These are phyloP conservation scores for Paraurostyla sp. DNA, from an alignment of 73 alveolate species.

Conservation along the genomic window DNA sequence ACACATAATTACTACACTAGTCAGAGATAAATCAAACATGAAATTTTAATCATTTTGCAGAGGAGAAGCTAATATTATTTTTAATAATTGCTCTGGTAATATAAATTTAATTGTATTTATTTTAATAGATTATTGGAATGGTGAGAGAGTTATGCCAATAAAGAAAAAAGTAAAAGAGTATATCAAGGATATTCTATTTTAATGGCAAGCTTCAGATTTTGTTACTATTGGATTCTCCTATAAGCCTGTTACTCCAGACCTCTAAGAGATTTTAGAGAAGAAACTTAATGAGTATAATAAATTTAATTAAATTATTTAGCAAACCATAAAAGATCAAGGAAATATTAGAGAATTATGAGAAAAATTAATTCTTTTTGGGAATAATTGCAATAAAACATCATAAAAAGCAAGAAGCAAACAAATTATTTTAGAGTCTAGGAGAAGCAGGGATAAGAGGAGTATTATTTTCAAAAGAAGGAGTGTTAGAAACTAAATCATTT, in stretches of 20 bases:
- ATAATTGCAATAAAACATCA: slow-evolving; percentile 66
- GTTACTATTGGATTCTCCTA: slow-evolving; percentile 57
- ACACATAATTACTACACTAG: slow-evolving; percentile 35
- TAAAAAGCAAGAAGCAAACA: slow-evolving; percentile 56
- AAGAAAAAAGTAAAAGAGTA: not conserved
- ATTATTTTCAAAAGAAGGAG: slow-evolving; percentile 69
- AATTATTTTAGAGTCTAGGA: slow-evolving; percentile 30
- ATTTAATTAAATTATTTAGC: too few species aligned
- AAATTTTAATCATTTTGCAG: slow-evolving; percentile 51
- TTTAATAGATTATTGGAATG: slow-evolving; percentile 69
- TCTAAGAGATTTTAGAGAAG: not conserved
- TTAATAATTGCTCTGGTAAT: slow-evolving; percentile 49
- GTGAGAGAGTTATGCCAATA: slow-evolving; percentile 36
- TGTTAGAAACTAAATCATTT: slow-evolving; percentile 56
- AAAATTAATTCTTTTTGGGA: slow-evolving; percentile 66
- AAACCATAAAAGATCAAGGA: slow-evolving; percentile 12
- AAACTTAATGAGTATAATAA: not conserved
- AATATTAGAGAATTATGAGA: not conserved
- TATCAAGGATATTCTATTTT: slow-evolving; percentile 47
- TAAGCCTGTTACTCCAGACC: slow-evolving; percentile 58
- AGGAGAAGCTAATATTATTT: slow-evolving; percentile 63
- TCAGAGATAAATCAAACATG: slow-evolving; percentile 33
- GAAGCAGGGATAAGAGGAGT: slow-evolving; percentile 78
- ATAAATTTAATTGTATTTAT: not conserved
- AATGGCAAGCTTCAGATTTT: slow-evolving; percentile 64